These are phyloP conservation scores for Albugo laibachii DNA, from an alignment of 352 stramenopile species.

Conservation along the genomic window DNA sequence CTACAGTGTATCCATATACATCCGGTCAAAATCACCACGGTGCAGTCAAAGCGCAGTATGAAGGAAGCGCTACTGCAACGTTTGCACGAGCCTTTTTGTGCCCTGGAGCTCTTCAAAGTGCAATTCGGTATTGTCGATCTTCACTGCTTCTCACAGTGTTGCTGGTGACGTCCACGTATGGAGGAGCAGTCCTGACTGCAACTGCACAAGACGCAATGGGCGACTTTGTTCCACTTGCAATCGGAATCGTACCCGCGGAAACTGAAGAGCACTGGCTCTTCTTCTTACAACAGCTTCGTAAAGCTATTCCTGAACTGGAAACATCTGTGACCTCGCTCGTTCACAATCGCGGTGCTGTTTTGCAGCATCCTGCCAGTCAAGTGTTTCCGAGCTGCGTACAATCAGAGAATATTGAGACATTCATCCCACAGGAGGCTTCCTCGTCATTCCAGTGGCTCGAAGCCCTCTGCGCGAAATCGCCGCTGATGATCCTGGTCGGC, in stretches of 20 bases:
- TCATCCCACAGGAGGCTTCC: constrained; percentile 10
- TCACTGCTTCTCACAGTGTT: constrained; percentile 49
- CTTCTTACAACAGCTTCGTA: constrained; percentile 33
- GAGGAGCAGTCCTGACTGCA: constrained; percentile 42
- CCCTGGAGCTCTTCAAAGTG: constrained; percentile 27
- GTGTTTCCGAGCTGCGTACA: constrained; percentile 35
- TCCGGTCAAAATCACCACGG: no score
- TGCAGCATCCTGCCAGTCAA: constrained; percentile 16
- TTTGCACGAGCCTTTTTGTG: constrained; percentile 52
- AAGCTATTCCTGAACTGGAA: constrained; percentile 36
- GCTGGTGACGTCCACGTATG: constrained; percentile 37
- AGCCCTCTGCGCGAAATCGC: constrained; percentile 31
- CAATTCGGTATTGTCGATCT: constrained; percentile 34
- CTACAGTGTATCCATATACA: not conserved
- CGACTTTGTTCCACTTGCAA: constrained; percentile 44
- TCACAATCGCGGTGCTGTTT: constrained; percentile 35
- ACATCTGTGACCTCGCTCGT: constrained; percentile 27
- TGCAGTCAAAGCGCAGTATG: no score
- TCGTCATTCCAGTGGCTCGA: constrained; percentile 21
- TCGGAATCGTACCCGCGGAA: constrained; percentile 29
- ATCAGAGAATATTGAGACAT: constrained; percentile 36
- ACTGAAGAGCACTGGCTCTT: constrained; percentile 39
- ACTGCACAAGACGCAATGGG: constrained; percentile 58
- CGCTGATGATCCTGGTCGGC: constrained; percentile 57
- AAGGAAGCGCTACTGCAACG: constrained; percentile 10